Conservation (phyloP, 768 basidiomycete species). For the Leccinum incarnatum region DNA sequence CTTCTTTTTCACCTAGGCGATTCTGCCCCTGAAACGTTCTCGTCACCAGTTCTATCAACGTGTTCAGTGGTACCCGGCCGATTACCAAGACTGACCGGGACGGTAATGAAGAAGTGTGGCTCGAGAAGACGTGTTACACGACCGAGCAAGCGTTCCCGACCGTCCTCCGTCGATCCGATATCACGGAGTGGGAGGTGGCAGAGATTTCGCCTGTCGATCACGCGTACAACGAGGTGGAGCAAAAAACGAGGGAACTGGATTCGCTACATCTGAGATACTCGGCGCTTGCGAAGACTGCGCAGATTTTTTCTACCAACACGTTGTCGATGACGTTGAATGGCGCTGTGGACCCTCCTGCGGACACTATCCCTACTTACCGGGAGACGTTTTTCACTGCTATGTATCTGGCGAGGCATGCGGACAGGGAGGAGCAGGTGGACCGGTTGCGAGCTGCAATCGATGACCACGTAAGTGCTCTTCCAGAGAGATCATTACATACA, state of each 20-base stretch:
- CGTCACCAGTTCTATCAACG: constrained; percentile 64
- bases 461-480: constrained; percentile 58
- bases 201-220: constrained; percentile 86
- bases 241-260: constrained; percentile 74
- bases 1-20: neutral
- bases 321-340: constrained; percentile 85
- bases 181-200: constrained; percentile 62
- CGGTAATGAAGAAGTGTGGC: constrained; percentile 74
- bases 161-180: constrained; percentile 84
- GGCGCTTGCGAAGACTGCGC: constrained; percentile 72
- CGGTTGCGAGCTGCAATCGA: constrained; percentile 74
- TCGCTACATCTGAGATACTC: constrained; percentile 69
- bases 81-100: constrained; percentile 62
- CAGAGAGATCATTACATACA: neutral
- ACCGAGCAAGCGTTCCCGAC: constrained; percentile 91
- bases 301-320: constrained; percentile 72
- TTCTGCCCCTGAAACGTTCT: neutral
- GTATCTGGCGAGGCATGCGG: constrained; percentile 66
- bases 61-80: constrained; percentile 76
- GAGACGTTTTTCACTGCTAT: constrained; percentile 70
- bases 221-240: constrained; percentile 77
- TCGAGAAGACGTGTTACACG: constrained; percentile 84
- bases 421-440: constrained; percentile 66
- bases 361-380: constrained; percentile 75
- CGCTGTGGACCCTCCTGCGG: constrained; percentile 78